These are phyloP conservation scores for Postia placenta DNA, from an alignment of 768 basidiomycete genomes.

Conservation along the genomic window DNA sequence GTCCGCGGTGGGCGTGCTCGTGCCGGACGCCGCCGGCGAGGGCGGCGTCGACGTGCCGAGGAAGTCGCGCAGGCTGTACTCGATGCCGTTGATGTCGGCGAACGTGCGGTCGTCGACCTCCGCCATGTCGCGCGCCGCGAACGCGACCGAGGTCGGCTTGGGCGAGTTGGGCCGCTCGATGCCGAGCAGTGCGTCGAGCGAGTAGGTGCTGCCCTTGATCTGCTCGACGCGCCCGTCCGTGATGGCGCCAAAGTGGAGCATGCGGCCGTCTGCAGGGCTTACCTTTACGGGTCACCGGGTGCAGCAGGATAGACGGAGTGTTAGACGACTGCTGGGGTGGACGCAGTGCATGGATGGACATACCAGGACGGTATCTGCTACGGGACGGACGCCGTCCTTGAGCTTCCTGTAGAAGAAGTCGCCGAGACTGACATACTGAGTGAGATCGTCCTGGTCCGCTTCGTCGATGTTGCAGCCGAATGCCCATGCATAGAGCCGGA, in stretches of 20 bases:
- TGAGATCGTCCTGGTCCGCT: constrained; percentile 73
- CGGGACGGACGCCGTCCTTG: constrained; percentile 75
- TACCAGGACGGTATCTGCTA: constrained; percentile 71
- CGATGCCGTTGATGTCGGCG: constrained; percentile 94
- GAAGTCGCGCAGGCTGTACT: constrained; percentile 89
- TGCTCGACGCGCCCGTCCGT: constrained; percentile 79
- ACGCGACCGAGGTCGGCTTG: constrained; percentile 34
- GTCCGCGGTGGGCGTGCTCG: constrained; percentile 25
- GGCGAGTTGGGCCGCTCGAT: constrained; percentile 46
- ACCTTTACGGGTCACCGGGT: constrained; percentile 39
- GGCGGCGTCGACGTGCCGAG: constrained; percentile 51
- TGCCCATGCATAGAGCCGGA: constrained; percentile 76
- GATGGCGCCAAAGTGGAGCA: constrained; percentile 90
- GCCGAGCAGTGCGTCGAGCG: constrained; percentile 89
- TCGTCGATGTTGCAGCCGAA: constrained; percentile 96
- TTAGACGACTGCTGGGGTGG: neutral
- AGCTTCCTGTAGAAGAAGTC: constrained; percentile 93
- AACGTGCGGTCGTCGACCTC: constrained; percentile 84
- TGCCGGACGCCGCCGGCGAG: constrained; percentile 37
- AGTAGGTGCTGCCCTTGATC: constrained; percentile 97
- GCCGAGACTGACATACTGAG: constrained; percentile 79
- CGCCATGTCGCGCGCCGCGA: constrained; percentile 43
- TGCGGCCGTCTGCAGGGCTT: constrained; percentile 89
- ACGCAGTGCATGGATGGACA: constrained; percentile 14
- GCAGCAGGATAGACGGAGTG: neutral